phyloP scores from a whole-genome alignment of 495 filamentous ascomycete genomes.

The Parathielavia appendiculata region DNA sequence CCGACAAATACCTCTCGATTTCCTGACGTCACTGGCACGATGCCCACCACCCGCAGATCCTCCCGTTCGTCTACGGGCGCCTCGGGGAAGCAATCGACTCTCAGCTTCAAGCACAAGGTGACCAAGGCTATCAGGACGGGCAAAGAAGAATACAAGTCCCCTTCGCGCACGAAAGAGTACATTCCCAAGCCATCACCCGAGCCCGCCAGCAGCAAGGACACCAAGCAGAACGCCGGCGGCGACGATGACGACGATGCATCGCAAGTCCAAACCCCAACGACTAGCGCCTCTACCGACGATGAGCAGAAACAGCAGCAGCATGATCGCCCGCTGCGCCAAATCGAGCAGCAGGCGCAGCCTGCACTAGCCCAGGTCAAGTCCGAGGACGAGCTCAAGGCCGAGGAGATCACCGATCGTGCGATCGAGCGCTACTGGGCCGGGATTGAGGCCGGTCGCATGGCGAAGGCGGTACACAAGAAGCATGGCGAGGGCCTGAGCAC shows the following conservation, averaged over 20 bases:
- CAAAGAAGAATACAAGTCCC: slow-evolving; percentile 46
- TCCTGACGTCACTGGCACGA: slow-evolving; percentile 38
- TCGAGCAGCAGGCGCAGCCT: background rate
- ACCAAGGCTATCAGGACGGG: slow-evolving; percentile 63
- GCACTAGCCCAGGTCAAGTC: slow-evolving; percentile 29
- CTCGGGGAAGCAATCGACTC: slow-evolving; percentile 56
- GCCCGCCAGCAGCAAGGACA: slow-evolving; percentile 9
- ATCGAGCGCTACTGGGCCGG: slow-evolving; percentile 67
- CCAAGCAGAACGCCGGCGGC: background rate
- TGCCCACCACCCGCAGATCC: slow-evolving; percentile 65
- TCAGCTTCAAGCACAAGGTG: slow-evolving; percentile 71
- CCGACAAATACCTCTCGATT: background rate
- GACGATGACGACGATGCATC: slow-evolving; percentile 25
- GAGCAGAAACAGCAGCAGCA: background rate
- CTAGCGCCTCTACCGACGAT: background rate
- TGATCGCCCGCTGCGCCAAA: slow-evolving; percentile 4
- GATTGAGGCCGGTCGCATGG: slow-evolving; percentile 55
- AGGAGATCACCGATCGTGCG: slow-evolving; percentile 55
- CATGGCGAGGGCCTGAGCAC: slow-evolving; percentile 52
- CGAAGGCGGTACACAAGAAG: slow-evolving; percentile 60
- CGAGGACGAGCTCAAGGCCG: slow-evolving; percentile 52
- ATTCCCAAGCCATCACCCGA: slow-evolving; percentile 26
- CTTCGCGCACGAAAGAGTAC: slow-evolving; percentile 19
- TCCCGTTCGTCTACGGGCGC: slow-evolving; percentile 41
- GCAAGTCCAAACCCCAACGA: too few species aligned